Conservation (phyloP, 2,329 filamentous ascomycete species). For the Ramularia endophylla region DNA sequence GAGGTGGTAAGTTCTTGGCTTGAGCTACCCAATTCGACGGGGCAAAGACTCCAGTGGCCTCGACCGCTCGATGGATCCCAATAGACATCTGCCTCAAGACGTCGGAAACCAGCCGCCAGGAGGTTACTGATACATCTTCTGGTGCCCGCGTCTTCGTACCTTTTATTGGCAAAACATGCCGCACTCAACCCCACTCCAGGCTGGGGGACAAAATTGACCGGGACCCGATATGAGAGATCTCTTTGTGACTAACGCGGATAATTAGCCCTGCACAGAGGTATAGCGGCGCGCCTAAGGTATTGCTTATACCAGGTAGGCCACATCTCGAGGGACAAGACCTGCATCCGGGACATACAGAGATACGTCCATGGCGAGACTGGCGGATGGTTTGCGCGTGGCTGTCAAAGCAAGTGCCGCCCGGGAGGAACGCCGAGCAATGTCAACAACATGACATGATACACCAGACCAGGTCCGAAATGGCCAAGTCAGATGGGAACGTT, state of each 20-base stretch:
- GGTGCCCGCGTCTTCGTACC: slow-evolving; percentile 49
- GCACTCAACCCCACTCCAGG: slow-evolving; percentile 52
- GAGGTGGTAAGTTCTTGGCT: slow-evolving; percentile 11
- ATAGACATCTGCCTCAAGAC: slow-evolving; percentile 56
- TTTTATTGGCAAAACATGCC: slow-evolving; percentile 52
- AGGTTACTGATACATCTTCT: slow-evolving; percentile 58
- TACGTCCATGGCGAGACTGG: no score
- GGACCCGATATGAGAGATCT: slow-evolving; percentile 54
- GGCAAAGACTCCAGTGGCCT: slow-evolving; percentile 55
- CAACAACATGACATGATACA: no score
- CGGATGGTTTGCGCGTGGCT: no score
- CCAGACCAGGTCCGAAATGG: no score
- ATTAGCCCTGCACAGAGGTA: slow-evolving; percentile 6
- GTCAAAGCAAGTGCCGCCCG: no score
- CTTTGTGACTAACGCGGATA: slow-evolving; percentile 50
- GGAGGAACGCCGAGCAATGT: no score
- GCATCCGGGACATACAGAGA: no score
- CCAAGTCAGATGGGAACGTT: no score
- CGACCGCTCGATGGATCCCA: slow-evolving; percentile 55
- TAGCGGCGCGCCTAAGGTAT: slow-evolving; percentile 2
- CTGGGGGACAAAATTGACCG: slow-evolving; percentile 55
- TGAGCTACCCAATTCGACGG: slow-evolving; percentile 41
- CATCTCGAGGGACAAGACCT: slow-evolving; percentile 10
- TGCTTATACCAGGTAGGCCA: slow-evolving; percentile 25
- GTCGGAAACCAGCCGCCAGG: slow-evolving; percentile 53